These are phyloP conservation scores for Cryptococcus sp. DNA, from an alignment of 1,284 basidiomycete genomes.

Conservation along the genomic window DNA sequence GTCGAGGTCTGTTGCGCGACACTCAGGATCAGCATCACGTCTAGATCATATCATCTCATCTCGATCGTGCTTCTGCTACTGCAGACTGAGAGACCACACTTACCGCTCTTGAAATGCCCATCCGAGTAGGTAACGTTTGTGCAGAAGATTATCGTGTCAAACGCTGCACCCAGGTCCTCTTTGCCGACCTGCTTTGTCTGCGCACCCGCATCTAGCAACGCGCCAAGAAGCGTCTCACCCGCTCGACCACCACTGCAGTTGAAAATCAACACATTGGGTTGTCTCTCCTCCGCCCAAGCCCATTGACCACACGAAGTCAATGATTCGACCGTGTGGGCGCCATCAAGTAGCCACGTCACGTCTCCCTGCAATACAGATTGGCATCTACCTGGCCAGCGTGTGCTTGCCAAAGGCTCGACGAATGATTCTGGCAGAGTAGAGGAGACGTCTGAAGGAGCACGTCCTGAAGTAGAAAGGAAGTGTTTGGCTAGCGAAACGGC, in stretches of 20 bases:
- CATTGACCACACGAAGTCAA: slow-evolving; percentile 83
- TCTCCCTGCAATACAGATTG: slow-evolving; percentile 72
- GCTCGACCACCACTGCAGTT: slow-evolving; percentile 94
- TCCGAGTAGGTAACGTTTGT: slow-evolving; percentile 91
- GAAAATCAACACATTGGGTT: slow-evolving; percentile 74
- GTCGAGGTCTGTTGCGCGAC: slow-evolving; percentile 65
- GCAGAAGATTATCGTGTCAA: slow-evolving; percentile 88
- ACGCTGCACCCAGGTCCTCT: slow-evolving; percentile 57
- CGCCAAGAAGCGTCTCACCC: slow-evolving; percentile 68
- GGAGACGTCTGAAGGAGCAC: slow-evolving; percentile 30
- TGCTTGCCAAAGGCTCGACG: slow-evolving; percentile 64
- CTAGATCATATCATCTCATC: neutral
- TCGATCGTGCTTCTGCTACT: too few species aligned
- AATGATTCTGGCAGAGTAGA: slow-evolving; percentile 60
- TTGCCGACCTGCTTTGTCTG: slow-evolving; percentile 47
- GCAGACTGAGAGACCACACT: slow-evolving; percentile 31
- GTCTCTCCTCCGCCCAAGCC: slow-evolving; percentile 52
- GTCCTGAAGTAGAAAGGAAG: slow-evolving; percentile 61
- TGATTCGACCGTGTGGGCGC: slow-evolving; percentile 93
- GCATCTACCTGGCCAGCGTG: slow-evolving; percentile 96
- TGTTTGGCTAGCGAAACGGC: slow-evolving; percentile 73
- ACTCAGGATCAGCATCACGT: neutral
- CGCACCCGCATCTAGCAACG: slow-evolving; percentile 56
- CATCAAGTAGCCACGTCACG: slow-evolving; percentile 87
- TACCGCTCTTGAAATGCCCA: slow-evolving; percentile 86